phyloP scores from a whole-genome alignment of 805 yeast genomes.

The Teunomyces stri region DNA sequence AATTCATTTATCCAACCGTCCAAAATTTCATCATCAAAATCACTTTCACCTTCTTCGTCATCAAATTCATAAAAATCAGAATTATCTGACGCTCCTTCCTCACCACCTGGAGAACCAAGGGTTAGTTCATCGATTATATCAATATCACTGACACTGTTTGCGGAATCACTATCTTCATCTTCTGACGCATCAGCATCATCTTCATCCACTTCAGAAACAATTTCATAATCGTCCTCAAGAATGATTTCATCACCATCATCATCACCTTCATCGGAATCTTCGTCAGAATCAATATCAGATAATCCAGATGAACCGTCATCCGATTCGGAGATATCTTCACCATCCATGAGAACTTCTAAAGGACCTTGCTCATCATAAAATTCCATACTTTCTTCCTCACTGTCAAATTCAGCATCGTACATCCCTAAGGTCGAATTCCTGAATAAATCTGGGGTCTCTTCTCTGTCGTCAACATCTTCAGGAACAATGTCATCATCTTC shows the following conservation, averaged over 20 bases:
- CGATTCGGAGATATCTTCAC: constrained; percentile 26
- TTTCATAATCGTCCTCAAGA: constrained; percentile 11
- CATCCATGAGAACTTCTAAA: constrained; percentile 40
- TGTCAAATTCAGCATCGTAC: constrained; percentile 80
- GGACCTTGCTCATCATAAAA: constrained; percentile 33
- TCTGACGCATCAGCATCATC: constrained; percentile 43
- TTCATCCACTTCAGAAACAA: constrained; percentile 30
- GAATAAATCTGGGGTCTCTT: constrained; percentile 80
- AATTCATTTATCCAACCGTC: constrained; percentile 43
- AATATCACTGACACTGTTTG: constrained; percentile 23
- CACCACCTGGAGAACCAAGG: constrained; percentile 25
- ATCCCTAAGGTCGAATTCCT: constrained; percentile 89
- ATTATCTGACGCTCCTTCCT: constrained; percentile 11
- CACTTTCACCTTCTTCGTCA: constrained; percentile 28
- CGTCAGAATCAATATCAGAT: constrained; percentile 26
- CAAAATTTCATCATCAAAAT: constrained; percentile 35
- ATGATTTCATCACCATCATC: constrained; percentile 14
- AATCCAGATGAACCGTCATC: constrained; percentile 22
- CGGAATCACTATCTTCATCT: constrained; percentile 22
- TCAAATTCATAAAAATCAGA: constrained; percentile 14
- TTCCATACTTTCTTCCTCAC: constrained; percentile 55
- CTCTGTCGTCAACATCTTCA: constrained; percentile 58
- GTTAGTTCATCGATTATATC: constrained; percentile 36
- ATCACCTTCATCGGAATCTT: constrained; percentile 21
- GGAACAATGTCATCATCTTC: constrained; percentile 38